These are phyloP conservation scores for Scytalidium lignicola DNA, from an alignment of 2,329 filamentous ascomycete genomes.

Conservation along the genomic window DNA sequence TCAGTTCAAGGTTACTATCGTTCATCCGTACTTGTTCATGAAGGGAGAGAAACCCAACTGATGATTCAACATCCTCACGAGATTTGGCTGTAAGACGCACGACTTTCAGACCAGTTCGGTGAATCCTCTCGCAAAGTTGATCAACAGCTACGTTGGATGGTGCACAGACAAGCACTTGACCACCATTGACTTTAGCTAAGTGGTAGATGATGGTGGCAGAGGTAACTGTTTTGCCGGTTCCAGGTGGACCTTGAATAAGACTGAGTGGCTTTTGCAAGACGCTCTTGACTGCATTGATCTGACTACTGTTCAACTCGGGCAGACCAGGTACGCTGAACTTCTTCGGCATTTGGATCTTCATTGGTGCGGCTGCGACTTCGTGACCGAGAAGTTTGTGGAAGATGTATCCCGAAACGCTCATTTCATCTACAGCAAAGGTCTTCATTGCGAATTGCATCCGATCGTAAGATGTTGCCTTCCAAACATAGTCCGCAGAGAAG, in stretches of 20 bases:
- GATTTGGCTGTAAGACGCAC: conserved; percentile 98
- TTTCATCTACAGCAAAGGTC: conserved; percentile 94
- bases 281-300: conserved; percentile 93
- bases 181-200: conserved; percentile 88
- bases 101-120: conserved; percentile 90
- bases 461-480: conserved; percentile 99
- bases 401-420: conserved; percentile 97
- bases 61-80: conserved; percentile 97
- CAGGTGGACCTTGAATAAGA: conserved; percentile 92
- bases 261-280: conserved; percentile 91
- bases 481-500: conserved; percentile 98
- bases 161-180: conserved; percentile 92
- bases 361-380: conserved; percentile 87
- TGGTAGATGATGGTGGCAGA: conserved; percentile 99
- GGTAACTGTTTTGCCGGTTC: conserved; percentile 97
- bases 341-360: conserved; percentile 93
- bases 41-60: conserved; percentile 88
- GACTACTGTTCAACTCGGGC: conserved; percentile 90
- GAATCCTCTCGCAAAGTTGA: conserved; percentile 94
- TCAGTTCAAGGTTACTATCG: conserved; percentile 88
- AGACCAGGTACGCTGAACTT: conserved; percentile 95
- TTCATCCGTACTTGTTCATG: conserved; percentile 98
- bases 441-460: conserved; percentile 99
- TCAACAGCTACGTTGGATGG: conserved; percentile 98
- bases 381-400: conserved; percentile 96